Percentiles rank a stretch among this genome's conserved stretches.
Conservation (phyloP, 352 stramenopile genomes). For the Pilasporangium apinafurcum region DNA sequence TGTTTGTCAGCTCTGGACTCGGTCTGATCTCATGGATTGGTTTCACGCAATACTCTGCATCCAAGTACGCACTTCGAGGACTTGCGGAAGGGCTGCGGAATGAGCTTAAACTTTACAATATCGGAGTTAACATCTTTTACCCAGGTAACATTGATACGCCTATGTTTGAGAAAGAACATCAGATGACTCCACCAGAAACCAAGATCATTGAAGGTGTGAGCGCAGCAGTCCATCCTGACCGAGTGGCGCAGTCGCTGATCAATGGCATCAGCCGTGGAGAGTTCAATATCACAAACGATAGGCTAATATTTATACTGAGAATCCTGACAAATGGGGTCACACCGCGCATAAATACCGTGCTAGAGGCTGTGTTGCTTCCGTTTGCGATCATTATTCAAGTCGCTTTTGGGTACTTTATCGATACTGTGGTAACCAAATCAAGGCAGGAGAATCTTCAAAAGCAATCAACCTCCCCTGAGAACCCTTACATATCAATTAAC, state of each 20-base stretch:
- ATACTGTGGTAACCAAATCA: too few relatives aligned
- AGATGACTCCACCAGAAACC: slow-evolving; percentile 27
- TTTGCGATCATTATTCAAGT: too few relatives aligned
- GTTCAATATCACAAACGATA: too few relatives aligned
- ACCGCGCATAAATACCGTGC: too few relatives aligned
- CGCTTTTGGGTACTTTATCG: too few relatives aligned
- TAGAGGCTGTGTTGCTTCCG: too few relatives aligned
- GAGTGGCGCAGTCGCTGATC: slow-evolving; percentile 24
- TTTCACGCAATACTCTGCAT: slow-evolving; percentile 24
- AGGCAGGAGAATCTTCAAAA: too few relatives aligned
- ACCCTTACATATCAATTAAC: too few relatives aligned
- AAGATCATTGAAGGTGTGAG: slow-evolving; percentile 35
- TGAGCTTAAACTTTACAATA: slow-evolving; percentile 27
- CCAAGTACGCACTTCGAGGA: slow-evolving; percentile 50
- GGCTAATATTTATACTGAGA: too few relatives aligned
- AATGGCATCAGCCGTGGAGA: too few relatives aligned
- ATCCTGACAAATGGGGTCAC: too few relatives aligned
- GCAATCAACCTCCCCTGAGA: too few relatives aligned
- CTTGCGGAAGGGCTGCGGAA: slow-evolving; percentile 51
- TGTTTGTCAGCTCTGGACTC: slow-evolving; percentile 38
- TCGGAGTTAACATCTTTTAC: slow-evolving; percentile 34
- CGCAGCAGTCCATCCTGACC: slow-evolving; percentile 13
- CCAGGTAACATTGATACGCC: slow-evolving; percentile 42
- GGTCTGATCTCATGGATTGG: slow-evolving; percentile 46
- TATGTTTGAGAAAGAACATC: slow-evolving; percentile 25